Evolutionary conservation across 257 asterid genomes (phyloP).

Genomic region (Lycium ferocissimum): DNA sequence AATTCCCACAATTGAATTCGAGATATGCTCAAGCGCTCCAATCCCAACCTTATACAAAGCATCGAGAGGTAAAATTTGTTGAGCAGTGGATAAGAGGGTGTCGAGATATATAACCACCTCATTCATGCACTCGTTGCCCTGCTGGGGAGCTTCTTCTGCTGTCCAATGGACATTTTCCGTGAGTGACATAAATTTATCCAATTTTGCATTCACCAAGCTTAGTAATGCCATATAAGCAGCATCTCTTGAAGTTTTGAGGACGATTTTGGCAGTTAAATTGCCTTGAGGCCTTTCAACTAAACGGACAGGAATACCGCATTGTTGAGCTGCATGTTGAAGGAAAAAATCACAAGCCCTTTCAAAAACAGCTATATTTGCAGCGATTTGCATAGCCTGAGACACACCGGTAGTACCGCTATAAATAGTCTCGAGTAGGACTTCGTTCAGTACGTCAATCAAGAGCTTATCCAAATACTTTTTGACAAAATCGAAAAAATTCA

Average conservation of each 20-base stretch:
- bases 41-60: constrained; percentile 88
- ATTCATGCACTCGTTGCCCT: constrained; percentile 68
- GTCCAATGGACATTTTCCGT: constrained; percentile 85
- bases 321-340: constrained; percentile 97
- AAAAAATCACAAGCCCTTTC: constrained; percentile 95
- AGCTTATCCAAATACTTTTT: constrained; percentile 79
- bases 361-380: constrained; percentile 84
- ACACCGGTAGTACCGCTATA: constrained; percentile 69
- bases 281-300: constrained; percentile 81
- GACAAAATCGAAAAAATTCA: constrained; percentile 84
- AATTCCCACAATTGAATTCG: constrained; percentile 70
- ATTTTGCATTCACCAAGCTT: constrained; percentile 67
- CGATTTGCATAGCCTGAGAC: constrained; percentile 94
- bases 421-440: constrained; percentile 62
- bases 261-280: constrained; percentile 81
- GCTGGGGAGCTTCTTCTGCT: constrained; percentile 66
- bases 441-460: constrained; percentile 82
- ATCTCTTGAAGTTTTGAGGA: constrained; percentile 84
- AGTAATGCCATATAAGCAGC: constrained; percentile 85
- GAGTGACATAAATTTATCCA: constrained; percentile 81
- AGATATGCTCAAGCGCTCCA: constrained; percentile 85
- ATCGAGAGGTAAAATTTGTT: constrained; percentile 83
- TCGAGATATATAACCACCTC: constrained; percentile 86
- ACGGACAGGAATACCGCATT: constrained; percentile 86
- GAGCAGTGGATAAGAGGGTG: constrained; percentile 87